These are phyloP conservation scores for Daldinia sp. DNA, from an alignment of 2,329 filamentous ascomycete genomes.

Conservation along the genomic window DNA sequence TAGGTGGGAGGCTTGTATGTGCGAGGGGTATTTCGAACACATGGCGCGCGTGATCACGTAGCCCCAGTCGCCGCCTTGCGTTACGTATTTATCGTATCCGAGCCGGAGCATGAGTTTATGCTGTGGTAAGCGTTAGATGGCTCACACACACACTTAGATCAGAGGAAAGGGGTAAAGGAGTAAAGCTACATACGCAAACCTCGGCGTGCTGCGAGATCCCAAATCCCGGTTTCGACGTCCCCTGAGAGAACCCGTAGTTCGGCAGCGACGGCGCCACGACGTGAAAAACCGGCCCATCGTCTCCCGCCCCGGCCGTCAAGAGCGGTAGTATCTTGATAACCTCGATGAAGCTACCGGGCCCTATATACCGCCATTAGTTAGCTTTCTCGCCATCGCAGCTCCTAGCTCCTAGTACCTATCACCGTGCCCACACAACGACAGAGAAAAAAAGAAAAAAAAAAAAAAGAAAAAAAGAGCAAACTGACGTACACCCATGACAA, in stretches of 20 bases:
- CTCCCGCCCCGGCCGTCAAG: constrained; percentile 37
- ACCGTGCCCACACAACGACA: too few species aligned
- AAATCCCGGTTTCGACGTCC: constrained; percentile 59
- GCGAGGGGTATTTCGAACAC: constrained; percentile 62
- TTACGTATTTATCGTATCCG: constrained; percentile 65
- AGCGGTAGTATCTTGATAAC: constrained; percentile 62
- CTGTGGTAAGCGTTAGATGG: not conserved
- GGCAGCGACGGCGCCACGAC: constrained; percentile 58
- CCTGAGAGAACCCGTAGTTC: constrained; percentile 54
- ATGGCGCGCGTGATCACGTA: constrained; percentile 69
- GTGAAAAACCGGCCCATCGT: constrained; percentile 52
- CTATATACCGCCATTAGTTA: constrained; percentile 7
- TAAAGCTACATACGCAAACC: constrained; percentile 46
- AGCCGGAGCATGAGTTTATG: constrained; percentile 68
- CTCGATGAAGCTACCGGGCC: constrained; percentile 69
- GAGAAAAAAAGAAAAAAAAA: not conserved
- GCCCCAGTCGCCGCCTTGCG: constrained; percentile 75
- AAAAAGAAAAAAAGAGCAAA: not conserved
- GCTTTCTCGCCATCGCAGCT: too few species aligned
- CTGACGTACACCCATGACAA: constrained; percentile 43
- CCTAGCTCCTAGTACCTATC: too few species aligned
- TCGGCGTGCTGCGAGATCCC: constrained; percentile 65
- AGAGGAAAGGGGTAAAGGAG: not conserved
- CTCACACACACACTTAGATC: too few species aligned
- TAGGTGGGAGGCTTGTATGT: constrained; percentile 65